phyloP scores from a whole-genome alignment of 202 grass and related monocot genomes.

The Digitaria exilis region DNA sequence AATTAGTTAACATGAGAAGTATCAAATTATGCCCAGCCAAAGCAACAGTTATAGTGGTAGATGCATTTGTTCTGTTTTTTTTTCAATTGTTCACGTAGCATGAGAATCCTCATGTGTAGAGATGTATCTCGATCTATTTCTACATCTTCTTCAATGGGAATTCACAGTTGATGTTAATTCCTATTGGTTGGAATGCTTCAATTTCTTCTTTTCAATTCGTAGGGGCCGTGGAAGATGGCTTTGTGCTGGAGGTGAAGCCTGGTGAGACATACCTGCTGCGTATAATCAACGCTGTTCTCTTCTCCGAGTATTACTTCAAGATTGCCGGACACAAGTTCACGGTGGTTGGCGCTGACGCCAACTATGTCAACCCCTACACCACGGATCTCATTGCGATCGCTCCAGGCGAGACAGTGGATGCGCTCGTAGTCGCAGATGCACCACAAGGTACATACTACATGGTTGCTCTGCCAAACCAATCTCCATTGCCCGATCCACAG shows the following conservation, averaged over 20 bases:
- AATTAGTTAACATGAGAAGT: too few species aligned
- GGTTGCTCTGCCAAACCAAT: conserved; percentile 29
- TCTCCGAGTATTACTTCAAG: conserved; percentile 67
- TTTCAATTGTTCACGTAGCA: too few species aligned
- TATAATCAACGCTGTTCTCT: conserved; percentile 62
- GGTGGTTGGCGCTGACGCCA: conserved; percentile 47
- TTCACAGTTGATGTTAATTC: too few species aligned
- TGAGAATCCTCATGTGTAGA: too few species aligned
- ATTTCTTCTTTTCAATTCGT: too few species aligned
- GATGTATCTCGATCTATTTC: too few species aligned
- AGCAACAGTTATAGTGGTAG: too few species aligned
- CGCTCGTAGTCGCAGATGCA: conserved; percentile 44
- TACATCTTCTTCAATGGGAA: too few species aligned
- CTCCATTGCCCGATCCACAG: conserved; percentile 26
- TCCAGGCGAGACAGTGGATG: conserved; percentile 58
- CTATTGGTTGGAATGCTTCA: too few species aligned
- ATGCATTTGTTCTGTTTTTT: too few species aligned
- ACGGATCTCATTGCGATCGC: conserved; percentile 40
- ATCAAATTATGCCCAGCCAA: too few species aligned
- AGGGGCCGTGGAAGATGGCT: neutral
- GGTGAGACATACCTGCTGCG: conserved; percentile 62
- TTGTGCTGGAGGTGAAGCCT: conserved; percentile 41
- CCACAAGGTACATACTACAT: conserved; percentile 44
- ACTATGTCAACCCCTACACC: conserved; percentile 52
- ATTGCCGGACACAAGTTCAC: conserved; percentile 63